Evolutionary conservation across 2,329 filamentous ascomycete species (phyloP).

Genomic region (Fusarium buxicola): DNA sequence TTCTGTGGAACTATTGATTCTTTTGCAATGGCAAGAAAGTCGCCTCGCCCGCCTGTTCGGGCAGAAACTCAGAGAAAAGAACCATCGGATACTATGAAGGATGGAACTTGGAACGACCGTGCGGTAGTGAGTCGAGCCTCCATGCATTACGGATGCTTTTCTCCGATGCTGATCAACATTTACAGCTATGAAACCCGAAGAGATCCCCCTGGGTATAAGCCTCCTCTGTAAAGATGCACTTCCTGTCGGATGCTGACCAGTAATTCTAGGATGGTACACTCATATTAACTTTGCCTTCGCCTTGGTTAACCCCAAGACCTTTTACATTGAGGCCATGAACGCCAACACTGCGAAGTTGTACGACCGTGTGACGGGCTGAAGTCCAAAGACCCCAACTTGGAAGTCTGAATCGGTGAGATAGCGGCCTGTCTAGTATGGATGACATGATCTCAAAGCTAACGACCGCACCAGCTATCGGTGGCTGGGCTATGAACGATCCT

Average conservation of each 20-base stretch:
- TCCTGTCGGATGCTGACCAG: no score
- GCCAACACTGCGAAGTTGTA: background rate
- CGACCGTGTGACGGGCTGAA: constrained; percentile 38
- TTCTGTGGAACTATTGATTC: constrained; percentile 50
- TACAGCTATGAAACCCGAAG: constrained; percentile 44
- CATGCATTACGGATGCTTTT: no score
- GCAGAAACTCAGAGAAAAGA: constrained; percentile 9
- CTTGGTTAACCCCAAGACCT: constrained; percentile 46
- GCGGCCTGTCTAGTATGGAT: no score
- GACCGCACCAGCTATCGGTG: constrained; percentile 5
- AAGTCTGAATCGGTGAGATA: constrained; percentile 49
- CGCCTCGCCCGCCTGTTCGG: background rate
- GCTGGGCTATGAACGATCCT: constrained; percentile 1
- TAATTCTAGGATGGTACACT: no score
- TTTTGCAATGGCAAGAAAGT: background rate
- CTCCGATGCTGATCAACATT: no score
- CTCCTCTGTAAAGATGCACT: no score
- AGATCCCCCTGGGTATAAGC: constrained; percentile 35
- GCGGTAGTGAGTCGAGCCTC: no score
- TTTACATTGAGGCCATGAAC: constrained; percentile 29
- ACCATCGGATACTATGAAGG: constrained; percentile 49
- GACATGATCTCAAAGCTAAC: no score
- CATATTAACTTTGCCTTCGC: constrained; percentile 53
- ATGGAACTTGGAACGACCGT: constrained; percentile 36
- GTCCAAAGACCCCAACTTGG: constrained; percentile 32